Evolutionary conservation across 257 asterid genomes (phyloP), one percentile per base, ranked within the genome.

Genomic region (Solanum virginianum): DNA sequence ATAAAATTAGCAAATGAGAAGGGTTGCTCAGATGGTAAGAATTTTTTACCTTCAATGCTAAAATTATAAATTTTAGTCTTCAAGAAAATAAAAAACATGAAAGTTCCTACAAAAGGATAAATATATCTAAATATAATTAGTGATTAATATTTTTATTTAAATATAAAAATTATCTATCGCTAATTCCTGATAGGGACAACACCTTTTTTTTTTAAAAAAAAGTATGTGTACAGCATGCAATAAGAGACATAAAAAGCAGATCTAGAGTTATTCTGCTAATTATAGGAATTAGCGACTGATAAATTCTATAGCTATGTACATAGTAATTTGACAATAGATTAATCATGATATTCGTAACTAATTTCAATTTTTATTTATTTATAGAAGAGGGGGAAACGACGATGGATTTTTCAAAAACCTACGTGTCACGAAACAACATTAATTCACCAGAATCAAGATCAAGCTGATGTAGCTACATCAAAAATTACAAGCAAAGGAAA

Each of bases 331-430:
- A 3, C 22, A 18, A 66, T 0, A 66, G 0, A 15, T 1, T 7
- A 66, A 7, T 15, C 10, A 66, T 4, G 11, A 29, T 15, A 5
- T 68, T 32, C 8, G 6, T 36, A 32, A 15, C 3, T 69, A 69
- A 69, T 16, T 69, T 36, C 2, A 5, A 10, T 10, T 6, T 20
- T 47, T 80, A 0, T 14, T 49, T 75, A 18, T 57, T 84, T 80
- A 86, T 89, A 94, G 97, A 94, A 87, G 87, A 90, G 96, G 47
- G 94, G 91, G 26, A 95, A 90, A 84, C 86, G 92, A 84, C 92
- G 95, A 87, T 96, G 99, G 99, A 85, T 90, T 16, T 92, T 94
- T 45, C 84, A 91, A 24, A 94, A 91, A 87, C 80, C 90, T 59
- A 59, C 57, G 2, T 54, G 85, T 24, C 84, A 74, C 11, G 97